Evolutionary conservation across 768 basidiomycete genomes (phyloP).

Genomic region (Tephrocybe sp.): DNA sequence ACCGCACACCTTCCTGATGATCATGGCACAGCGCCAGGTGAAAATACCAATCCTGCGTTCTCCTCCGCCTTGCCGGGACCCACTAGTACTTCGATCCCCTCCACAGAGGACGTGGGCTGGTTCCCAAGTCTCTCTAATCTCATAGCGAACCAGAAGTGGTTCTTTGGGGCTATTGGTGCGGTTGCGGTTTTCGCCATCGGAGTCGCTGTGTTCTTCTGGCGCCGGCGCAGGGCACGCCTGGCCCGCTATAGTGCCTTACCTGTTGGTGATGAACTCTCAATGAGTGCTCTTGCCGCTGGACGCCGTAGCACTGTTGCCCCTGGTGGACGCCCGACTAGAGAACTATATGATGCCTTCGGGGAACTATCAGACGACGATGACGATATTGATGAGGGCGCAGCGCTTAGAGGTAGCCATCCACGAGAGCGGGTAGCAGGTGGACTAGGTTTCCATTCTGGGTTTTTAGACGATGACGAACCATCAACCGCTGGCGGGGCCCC

Average conservation of each 20-base stretch:
- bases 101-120: constrained; percentile 76
- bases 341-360: constrained; percentile 96
- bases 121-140: constrained; percentile 78
- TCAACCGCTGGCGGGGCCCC: constrained; percentile 31
- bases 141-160: constrained; percentile 80
- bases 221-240: constrained; percentile 49
- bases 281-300: constrained; percentile 63
- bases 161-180: constrained; percentile 82
- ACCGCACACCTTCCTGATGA: constrained; percentile 87
- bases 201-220: constrained; percentile 78
- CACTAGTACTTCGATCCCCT: constrained; percentile 41
- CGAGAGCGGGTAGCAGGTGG: constrained; percentile 34
- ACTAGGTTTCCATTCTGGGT: constrained; percentile 73
- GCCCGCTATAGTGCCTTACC: constrained; percentile 60
- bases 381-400: constrained; percentile 72
- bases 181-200: constrained; percentile 75
- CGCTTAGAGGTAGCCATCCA: constrained; percentile 46
- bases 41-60: constrained; percentile 77
- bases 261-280: constrained; percentile 69
- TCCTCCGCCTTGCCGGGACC: constrained; percentile 32
- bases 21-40: constrained; percentile 77
- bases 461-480: constrained; percentile 77
- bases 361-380: constrained; percentile 85
- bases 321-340: constrained; percentile 64
- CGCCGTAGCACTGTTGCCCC: constrained; percentile 24